Evolutionary conservation across 805 yeast species (phyloP), one percentile per base, ranked within the genome.

Genomic region (Nakazawaea populi): DNA sequence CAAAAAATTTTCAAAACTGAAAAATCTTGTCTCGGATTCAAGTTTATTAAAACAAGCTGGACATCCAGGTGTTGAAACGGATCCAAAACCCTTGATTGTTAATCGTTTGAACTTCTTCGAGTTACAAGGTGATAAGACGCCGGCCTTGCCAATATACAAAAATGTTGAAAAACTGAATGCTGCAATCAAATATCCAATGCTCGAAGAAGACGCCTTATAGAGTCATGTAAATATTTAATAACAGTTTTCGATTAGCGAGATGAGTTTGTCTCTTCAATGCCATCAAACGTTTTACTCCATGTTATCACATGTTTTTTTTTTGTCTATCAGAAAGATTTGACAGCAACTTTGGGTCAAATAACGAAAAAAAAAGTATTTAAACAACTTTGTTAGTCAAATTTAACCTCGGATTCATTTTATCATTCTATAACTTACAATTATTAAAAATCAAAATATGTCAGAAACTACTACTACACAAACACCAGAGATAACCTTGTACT

Each of bases 121-220:
- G 12, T 9, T 18, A 9, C 5, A 12, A 8, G n/a, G 12, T 4
- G 28, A 46, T 54, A 50, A 48, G 59, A 1, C 42, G n/a, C 68
- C 73, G 6, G 56, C 65, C 1, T 52, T 82, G 27, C 92, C 91
- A 1, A 68, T 73, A 4, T 83, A 83, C 62, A 78, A 74, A 55
- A 81, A 82, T 59, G 80, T 83, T 7, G 91, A 86, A 56, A 82
- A 79, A 60, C 85, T 87, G 5, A 69, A 70, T 49, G 67, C 70
- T 24, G 68, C 77, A 10, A 68, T 78, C 1, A 71, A 69, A 36
- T 77, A 75, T 55, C 68, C 69, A 27, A 58, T 59, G 18, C 5
- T 27, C 7, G 64, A 63, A 46, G 49, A 39, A 40, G 44, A 24
- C 9, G 4, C 8, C 5, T 2, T 42, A 24, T 43, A 34, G 24